A percentile compares a stretch with the other conserved stretches of the same genome.
These are phyloP conservation scores for Saccharomyces paradoxus DNA, from an alignment of 805 yeast genomes.

Conservation along the genomic window DNA sequence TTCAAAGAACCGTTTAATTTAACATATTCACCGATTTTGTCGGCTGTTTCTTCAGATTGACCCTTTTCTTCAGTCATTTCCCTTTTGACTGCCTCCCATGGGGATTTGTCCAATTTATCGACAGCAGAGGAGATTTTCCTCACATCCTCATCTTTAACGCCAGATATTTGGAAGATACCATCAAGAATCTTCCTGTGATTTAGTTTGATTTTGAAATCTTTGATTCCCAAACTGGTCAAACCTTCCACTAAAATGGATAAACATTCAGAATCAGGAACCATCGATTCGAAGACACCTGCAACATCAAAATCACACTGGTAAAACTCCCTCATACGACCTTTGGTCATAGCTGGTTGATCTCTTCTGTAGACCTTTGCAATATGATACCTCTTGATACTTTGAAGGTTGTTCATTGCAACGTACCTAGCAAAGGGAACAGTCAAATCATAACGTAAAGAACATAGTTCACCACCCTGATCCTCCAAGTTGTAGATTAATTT, in stretches of 20 bases:
- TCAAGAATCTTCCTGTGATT: conserved; percentile 94
- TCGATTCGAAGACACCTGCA: conserved; percentile 85
- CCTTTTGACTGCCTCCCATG: conserved; percentile 89
- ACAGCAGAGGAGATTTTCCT: conserved; percentile 91
- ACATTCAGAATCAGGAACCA: conserved; percentile 95
- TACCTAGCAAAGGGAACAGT: conserved; percentile 98
- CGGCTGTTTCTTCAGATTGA: conserved; percentile 87
- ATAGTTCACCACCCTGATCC: conserved; percentile 97
- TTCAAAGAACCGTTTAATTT: conserved; percentile 70
- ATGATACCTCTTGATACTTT: conserved; percentile 87
- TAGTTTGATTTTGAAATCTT: conserved; percentile 82
- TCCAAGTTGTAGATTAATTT: conserved; percentile 91
- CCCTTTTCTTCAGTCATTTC: conserved; percentile 90
- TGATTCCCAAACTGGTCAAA: conserved; percentile 70
- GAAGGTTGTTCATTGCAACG: conserved; percentile 91
- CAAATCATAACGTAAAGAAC: conserved; percentile 90
- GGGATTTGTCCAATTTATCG: conserved; percentile 88
- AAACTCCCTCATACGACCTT: conserved; percentile 99
- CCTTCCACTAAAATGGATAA: conserved; percentile 80
- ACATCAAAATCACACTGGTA: conserved; percentile 98
- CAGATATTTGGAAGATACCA: conserved; percentile 91
- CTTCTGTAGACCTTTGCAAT: conserved; percentile 98
- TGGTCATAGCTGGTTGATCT: conserved; percentile 99
- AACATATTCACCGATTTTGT: conserved; percentile 85
- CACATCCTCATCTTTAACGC: conserved; percentile 89